phyloP scores from a whole-genome alignment of 2,329 filamentous ascomycete genomes.

The Aphanocladium album region DNA sequence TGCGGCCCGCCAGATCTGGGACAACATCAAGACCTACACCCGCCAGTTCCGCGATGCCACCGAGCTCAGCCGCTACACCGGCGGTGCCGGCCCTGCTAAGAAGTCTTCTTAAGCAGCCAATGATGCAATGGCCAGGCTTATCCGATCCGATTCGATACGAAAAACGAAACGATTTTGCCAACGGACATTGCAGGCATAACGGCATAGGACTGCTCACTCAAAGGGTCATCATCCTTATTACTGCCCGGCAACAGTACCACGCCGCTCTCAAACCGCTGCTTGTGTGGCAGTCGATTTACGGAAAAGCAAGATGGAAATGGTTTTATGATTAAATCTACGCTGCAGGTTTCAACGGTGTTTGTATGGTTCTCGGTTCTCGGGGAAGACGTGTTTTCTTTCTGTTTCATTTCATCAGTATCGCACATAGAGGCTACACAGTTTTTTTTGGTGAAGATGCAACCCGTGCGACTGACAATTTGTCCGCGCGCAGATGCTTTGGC shows the following conservation, averaged over 20 bases:
- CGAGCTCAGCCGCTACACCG: constrained; percentile 69
- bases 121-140: neutral
- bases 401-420: neutral
- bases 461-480: neutral
- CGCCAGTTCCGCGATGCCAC: constrained; percentile 75
- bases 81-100: constrained; percentile 48
- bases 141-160: too few relatives aligned
- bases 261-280: neutral
- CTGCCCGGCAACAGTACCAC: neutral
- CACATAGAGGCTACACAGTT: neutral
- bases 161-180: neutral
- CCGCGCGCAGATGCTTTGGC: neutral
- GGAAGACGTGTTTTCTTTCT: neutral
- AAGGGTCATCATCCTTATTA: neutral
- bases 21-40: constrained; percentile 65
- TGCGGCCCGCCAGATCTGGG: constrained; percentile 73
- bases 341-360: neutral
- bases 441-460: neutral
- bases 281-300: neutral
- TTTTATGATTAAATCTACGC: neutral
- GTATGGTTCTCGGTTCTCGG: neutral
- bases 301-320: constrained; percentile 1
- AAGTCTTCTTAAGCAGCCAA: constrained; percentile 34
- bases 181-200: too few relatives aligned
- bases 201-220: neutral